These are phyloP conservation scores for Hypoxylon lienhwacheense DNA, from an alignment of 495 filamentous ascomycete species.

Conservation along the genomic window DNA sequence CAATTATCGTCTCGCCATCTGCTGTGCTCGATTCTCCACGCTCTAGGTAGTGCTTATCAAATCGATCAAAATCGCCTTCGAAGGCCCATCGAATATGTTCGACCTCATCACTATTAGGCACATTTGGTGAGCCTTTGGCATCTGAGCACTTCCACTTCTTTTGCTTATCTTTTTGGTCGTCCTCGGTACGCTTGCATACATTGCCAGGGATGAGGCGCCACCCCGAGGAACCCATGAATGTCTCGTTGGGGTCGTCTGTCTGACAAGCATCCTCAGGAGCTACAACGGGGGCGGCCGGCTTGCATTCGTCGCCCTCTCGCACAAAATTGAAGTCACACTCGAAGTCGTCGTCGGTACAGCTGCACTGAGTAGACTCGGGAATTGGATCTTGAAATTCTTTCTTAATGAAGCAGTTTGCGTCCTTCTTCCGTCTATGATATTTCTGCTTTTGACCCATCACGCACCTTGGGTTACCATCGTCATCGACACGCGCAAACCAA, in stretches of 20 bases:
- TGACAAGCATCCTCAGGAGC: slow-evolving; percentile 69
- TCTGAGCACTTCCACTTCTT: slow-evolving; percentile 60
- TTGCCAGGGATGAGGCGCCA: slow-evolving; percentile 93
- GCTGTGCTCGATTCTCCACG: slow-evolving; percentile 64
- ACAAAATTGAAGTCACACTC: slow-evolving; percentile 94
- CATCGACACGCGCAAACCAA: slow-evolving; percentile 81
- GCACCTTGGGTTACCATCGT: slow-evolving; percentile 78
- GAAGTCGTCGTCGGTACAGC: slow-evolving; percentile 80
- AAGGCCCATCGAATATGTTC: slow-evolving; percentile 59
- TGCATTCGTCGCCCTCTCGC: slow-evolving; percentile 62
- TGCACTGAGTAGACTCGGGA: slow-evolving; percentile 67
- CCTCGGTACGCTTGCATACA: slow-evolving; percentile 64
- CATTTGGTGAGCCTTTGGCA: slow-evolving; percentile 43
- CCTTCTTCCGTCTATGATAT: slow-evolving; percentile 77
- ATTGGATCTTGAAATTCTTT: slow-evolving; percentile 76
- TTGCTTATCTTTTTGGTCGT: slow-evolving; percentile 60
- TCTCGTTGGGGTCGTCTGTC: slow-evolving; percentile 59
- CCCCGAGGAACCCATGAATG: slow-evolving; percentile 80
- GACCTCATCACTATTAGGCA: slow-evolving; percentile 61
- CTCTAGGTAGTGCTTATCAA: slow-evolving; percentile 81
- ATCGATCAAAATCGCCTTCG: slow-evolving; percentile 53
- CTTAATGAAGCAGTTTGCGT: slow-evolving; percentile 85
- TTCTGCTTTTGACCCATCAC: slow-evolving; percentile 93
- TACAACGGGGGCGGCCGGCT: slow-evolving; percentile 51
- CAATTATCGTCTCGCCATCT: slow-evolving; percentile 81